A percentile compares a stretch with the other conserved stretches of the same genome.
Evolutionary conservation across 352 stramenopile genomes (phyloP).

Genomic region (Phytopythium montanum): DNA sequence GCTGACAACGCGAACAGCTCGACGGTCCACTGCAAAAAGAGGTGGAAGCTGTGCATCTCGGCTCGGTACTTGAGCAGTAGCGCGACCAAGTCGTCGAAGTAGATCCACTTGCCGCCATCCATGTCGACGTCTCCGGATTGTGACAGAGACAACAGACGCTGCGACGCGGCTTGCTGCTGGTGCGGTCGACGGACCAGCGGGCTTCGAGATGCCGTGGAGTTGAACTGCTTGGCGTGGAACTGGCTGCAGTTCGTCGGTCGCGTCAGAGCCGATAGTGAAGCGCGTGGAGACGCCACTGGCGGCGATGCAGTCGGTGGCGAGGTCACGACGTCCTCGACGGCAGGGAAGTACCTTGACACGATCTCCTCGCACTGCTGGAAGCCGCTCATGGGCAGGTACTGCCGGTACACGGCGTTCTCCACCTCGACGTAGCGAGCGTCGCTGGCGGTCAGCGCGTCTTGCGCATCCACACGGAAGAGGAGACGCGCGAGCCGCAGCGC

Average conservation of each 20-base stretch:
- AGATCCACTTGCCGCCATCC: constrained; percentile 31
- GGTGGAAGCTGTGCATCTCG: constrained; percentile 67
- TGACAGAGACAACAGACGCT: constrained; percentile 3
- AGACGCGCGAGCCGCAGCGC: constrained; percentile 36
- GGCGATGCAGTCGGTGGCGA: not conserved
- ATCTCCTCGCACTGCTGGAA: constrained; percentile 53
- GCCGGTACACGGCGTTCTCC: constrained; percentile 49
- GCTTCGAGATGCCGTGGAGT: constrained; percentile 39
- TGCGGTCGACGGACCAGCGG: constrained; percentile 33
- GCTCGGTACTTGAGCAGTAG: constrained; percentile 55
- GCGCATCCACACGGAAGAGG: constrained; percentile 53
- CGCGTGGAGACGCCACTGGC: constrained; percentile 10
- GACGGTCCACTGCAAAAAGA: constrained; percentile 46
- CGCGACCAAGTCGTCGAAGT: constrained; percentile 55
- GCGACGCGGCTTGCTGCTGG: constrained; percentile 5
- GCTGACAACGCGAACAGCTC: constrained; percentile 46
- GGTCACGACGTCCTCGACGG: constrained; percentile 10
- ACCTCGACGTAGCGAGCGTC: constrained; percentile 45
- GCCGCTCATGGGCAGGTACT: constrained; percentile 46
- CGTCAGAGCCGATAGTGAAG: constrained; percentile 14
- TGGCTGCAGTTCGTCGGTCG: constrained; percentile 53
- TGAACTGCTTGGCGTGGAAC: constrained; percentile 57
- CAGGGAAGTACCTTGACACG: constrained; percentile 32
- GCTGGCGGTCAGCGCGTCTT: constrained; percentile 25
- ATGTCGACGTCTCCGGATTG: constrained; percentile 2